A percentile compares a stretch with the other conserved stretches of the same genome.
These are phyloP conservation scores for Ophiostoma sp. DNA, from an alignment of 2,329 filamentous ascomycete species.

Conservation along the genomic window DNA sequence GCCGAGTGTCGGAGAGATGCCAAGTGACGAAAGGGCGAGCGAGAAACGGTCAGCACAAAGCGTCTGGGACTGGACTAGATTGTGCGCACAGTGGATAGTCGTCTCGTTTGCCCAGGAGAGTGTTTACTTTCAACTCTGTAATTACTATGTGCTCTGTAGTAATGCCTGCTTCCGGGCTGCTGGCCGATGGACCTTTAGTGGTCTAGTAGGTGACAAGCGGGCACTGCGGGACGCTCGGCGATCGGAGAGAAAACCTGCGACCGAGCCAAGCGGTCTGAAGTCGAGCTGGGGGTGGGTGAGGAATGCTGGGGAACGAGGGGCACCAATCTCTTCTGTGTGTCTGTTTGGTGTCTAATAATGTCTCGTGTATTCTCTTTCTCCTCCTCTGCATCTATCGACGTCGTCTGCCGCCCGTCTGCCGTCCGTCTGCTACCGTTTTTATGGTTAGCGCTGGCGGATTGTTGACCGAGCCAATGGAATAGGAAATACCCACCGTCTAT, in stretches of 20 bases:
- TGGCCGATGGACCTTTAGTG: not conserved
- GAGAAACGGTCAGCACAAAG: not conserved
- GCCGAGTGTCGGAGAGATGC: not conserved
- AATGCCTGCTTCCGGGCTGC: not conserved
- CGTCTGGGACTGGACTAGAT: too few species aligned
- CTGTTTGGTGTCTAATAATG: not conserved
- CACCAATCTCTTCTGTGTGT: not conserved
- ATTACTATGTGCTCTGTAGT: too few species aligned
- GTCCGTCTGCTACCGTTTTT: not conserved
- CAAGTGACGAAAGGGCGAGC: not conserved
- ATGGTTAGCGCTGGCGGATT: not conserved
- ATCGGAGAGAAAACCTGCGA: slow-evolving; percentile 14
- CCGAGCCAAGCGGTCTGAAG: slow-evolving; percentile 9
- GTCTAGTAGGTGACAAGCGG: slow-evolving; percentile 1
- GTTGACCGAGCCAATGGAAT: slow-evolving; percentile 8
- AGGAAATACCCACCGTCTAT: not conserved
- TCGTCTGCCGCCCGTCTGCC: not conserved
- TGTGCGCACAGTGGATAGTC: not conserved
- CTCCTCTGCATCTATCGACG: not conserved
- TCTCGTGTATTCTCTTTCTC: not conserved
- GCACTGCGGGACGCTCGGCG: slow-evolving; percentile 24
- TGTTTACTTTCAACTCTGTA: not conserved
- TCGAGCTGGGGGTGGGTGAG: not conserved
- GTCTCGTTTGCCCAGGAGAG: not conserved
- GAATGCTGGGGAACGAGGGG: not conserved